Conservation (phyloP, 495 filamentous ascomycete species). For the Podospora appendiculata region DNA sequence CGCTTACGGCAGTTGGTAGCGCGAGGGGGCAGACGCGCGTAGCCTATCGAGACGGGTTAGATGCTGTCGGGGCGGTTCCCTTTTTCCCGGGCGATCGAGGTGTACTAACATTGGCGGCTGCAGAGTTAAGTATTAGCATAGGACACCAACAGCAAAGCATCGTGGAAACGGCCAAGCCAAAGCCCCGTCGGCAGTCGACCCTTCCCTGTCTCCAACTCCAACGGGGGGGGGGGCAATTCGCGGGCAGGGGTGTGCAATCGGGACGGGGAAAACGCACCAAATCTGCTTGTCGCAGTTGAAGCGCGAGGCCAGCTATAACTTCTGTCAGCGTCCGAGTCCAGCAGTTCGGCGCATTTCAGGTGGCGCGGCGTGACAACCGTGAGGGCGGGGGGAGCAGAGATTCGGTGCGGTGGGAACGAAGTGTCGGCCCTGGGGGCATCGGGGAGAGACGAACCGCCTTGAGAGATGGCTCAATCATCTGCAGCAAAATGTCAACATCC, state of each 20-base stretch:
- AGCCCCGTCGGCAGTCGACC: neutral
- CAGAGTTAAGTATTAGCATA: neutral
- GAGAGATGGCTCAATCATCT: slow-evolving; percentile 94
- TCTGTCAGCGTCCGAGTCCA: neutral
- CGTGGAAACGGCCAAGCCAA: neutral
- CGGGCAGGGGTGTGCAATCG: neutral
- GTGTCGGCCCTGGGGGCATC: neutral
- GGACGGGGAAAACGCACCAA: slow-evolving; percentile 55
- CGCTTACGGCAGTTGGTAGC: slow-evolving; percentile 99
- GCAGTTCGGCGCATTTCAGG: neutral
- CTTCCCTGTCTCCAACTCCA: neutral
- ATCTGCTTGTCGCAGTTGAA: slow-evolving; percentile 99
- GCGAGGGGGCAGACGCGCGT: slow-evolving; percentile 94
- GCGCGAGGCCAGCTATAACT: slow-evolving; percentile 68
- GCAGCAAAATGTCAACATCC: neutral
- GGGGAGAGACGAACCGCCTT: slow-evolving; percentile 53
- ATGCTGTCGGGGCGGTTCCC: neutral
- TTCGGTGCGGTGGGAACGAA: neutral
- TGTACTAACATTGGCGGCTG: neutral
- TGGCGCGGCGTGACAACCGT: neutral
- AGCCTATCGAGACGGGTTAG: neutral
- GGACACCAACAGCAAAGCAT: neutral
- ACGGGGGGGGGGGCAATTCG: neutral
- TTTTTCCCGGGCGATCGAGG: neutral
- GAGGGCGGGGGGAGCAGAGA: neutral